These are phyloP conservation scores for Tricladium varicosporioides DNA, from an alignment of 2,329 filamentous ascomycete genomes.

Conservation along the genomic window DNA sequence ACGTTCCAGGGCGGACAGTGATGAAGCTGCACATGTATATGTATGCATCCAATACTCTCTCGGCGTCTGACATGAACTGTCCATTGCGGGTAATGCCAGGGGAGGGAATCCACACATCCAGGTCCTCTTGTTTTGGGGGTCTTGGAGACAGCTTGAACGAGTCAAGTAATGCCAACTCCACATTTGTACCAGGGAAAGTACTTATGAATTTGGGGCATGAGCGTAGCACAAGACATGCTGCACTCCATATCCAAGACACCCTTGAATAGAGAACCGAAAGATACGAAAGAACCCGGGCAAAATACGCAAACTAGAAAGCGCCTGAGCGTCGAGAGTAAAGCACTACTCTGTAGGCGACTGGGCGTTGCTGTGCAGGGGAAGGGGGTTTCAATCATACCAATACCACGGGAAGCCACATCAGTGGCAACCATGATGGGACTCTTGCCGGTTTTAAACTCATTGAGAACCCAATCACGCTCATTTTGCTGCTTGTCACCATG, in stretches of 20 bases:
- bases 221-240: conserved; percentile 66
- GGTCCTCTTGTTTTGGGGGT: conserved; percentile 57
- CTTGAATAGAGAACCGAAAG: conserved; percentile 77
- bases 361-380: conserved; percentile 50
- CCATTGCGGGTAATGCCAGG: conserved; percentile 47
- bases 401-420: conserved; percentile 99
- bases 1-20: conserved; percentile 54
- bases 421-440: conserved; percentile 99
- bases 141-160: conserved; percentile 75
- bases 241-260: conserved; percentile 85
- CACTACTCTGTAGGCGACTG: conserved; percentile 62
- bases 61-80: conserved; percentile 36
- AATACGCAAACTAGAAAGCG: conserved; percentile 84
- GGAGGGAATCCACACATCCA: conserved; percentile 54
- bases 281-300: conserved; percentile 84
- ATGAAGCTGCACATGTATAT: conserved; percentile 32
- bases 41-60: conserved; percentile 40
- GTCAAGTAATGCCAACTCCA: conserved; percentile 79
- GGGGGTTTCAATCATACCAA: conserved; percentile 87
- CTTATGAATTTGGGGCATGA: conserved; percentile 73
- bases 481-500: conserved; percentile 99
- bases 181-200: conserved; percentile 66
- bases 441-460: conserved; percentile 99
- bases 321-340: conserved; percentile 91
- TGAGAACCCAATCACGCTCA: conserved; percentile 98